Base-by-base conservation (phyloP, 257 asterid genomes). In the Plantago ovata region DNA sequence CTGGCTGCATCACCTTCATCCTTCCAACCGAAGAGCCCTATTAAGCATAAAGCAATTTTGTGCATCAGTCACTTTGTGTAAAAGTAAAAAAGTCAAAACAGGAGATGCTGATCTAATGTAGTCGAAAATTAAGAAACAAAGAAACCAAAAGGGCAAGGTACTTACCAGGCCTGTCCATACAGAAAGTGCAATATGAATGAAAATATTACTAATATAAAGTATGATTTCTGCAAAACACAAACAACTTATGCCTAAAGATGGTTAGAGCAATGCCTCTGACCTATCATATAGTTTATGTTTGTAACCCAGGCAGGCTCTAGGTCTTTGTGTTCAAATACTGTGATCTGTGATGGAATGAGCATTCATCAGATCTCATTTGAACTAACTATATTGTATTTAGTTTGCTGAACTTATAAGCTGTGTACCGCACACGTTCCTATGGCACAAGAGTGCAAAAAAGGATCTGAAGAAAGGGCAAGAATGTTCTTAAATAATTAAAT, bases 1-100 rank as follows among this genome's bases (percentile, higher is more conserved):
- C 81, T 54, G 91, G 87, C 69, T 77, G 94, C 72, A 71, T 62
- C 21, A 61, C 65, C 15, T 70, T 80, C 56, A 32, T 58, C 73
- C 66, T 65, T 67, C 89, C 87, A 53, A 60, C 22, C 16, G 84
- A 65, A 38, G 86, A 76, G n/a, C 78, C 88, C 95, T 81, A 53
- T 36, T 13, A 68, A 66, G 51, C 49, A 56, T 47, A 62, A 63
- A 38, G 49, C 24, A 24, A 52, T 60, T 47, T 48, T 28, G 46
- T 60, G 36, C 56, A 24, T 23, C 13, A 19, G 46, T 40, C 12
- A 58, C 14, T 54, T 19, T 54, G 13, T 20, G 10, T 38, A 33
- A 11, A 41, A 20, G 41, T 22, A 10, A 28, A 38, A 45, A 45
- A n/a, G n/a, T n/a, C n/a, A n/a, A n/a, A 66, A 7, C 40, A 45